These are phyloP conservation scores for Penicillium sp. DNA, from an alignment of 2,329 filamentous ascomycete species.

Conservation along the genomic window DNA sequence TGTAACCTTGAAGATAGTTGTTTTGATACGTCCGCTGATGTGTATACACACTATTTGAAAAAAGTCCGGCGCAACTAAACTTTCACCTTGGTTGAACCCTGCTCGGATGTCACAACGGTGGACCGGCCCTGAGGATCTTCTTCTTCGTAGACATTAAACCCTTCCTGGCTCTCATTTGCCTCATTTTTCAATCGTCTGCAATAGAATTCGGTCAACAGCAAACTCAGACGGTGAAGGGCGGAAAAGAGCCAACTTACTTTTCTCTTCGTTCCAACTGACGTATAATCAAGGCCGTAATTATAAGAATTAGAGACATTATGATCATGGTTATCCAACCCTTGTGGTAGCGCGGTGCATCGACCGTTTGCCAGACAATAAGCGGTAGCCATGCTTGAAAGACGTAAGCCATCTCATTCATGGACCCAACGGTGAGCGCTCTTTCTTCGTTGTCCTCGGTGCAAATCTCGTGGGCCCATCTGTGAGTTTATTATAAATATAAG, in stretches of 20 bases:
- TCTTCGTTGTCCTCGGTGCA: slow-evolving; percentile 60
- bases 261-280: slow-evolving; percentile 47
- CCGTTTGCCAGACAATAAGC: slow-evolving; percentile 53
- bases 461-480: slow-evolving; percentile 53
- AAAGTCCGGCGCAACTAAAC: background rate
- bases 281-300: slow-evolving; percentile 49
- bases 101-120: background rate
- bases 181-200: background rate
- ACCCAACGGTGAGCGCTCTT: slow-evolving; percentile 60
- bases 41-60: no score
- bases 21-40: no score
- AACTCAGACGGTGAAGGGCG: no score
- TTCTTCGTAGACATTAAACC: background rate
- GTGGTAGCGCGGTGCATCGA: background rate
- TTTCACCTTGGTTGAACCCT: slow-evolving; percentile 3
- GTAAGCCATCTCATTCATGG: slow-evolving; percentile 68
- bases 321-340: slow-evolving; percentile 47
- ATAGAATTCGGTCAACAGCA: background rate
- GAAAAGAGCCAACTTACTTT: slow-evolving; percentile 6
- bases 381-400: slow-evolving; percentile 68
- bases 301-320: slow-evolving; percentile 48
- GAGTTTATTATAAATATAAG: slow-evolving; percentile 10
- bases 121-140: background rate
- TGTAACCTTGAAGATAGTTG: no score
- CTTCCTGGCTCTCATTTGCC: background rate